These are phyloP conservation scores for Schizopora paradoxa DNA, from an alignment of 1,284 basidiomycete genomes.

Conservation along the genomic window DNA sequence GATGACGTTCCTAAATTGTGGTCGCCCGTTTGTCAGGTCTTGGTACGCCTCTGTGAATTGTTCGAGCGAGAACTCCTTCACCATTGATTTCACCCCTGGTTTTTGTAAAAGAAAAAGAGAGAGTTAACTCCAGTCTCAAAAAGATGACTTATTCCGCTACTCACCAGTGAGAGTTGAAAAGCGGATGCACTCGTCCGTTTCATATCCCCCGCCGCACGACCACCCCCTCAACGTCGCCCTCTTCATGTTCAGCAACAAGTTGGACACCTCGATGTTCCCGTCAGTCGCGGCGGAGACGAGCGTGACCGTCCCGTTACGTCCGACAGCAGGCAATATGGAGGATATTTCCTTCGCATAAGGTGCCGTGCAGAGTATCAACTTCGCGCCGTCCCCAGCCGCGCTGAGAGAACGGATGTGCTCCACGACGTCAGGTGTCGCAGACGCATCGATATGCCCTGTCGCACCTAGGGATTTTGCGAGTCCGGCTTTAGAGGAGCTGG, in stretches of 20 bases:
- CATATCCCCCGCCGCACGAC: conserved; percentile 20
- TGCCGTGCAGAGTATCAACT: conserved; percentile 32
- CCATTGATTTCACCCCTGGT: conserved; percentile 22
- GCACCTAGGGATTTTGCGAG: conserved; percentile 28
- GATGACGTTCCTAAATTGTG: conserved; percentile 25
- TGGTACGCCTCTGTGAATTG: conserved; percentile 22
- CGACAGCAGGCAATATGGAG: conserved; percentile 19
- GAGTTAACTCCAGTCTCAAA: neutral
- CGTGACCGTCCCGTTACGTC: conserved; percentile 21
- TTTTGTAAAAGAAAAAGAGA: neutral
- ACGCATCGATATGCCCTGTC: conserved; percentile 23
- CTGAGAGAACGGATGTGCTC: conserved; percentile 33
- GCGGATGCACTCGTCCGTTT: conserved; percentile 22
- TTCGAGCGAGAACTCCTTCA: conserved; percentile 21
- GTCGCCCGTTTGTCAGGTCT: conserved; percentile 19
- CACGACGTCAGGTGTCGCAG: conserved; percentile 21
- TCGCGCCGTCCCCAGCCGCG: no score
- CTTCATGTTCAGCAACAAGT: conserved; percentile 21
- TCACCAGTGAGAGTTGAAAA: conserved; percentile 19
- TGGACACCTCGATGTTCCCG: conserved; percentile 20
- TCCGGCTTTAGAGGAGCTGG: conserved; percentile 24
- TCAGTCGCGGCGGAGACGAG: conserved; percentile 22
- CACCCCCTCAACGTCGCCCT: conserved; percentile 20
- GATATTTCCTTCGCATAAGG: conserved; percentile 27
- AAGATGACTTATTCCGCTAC: neutral